These are phyloP conservation scores for Solanum tacnaense DNA, from an alignment of 257 asterid species.

Conservation along the genomic window DNA sequence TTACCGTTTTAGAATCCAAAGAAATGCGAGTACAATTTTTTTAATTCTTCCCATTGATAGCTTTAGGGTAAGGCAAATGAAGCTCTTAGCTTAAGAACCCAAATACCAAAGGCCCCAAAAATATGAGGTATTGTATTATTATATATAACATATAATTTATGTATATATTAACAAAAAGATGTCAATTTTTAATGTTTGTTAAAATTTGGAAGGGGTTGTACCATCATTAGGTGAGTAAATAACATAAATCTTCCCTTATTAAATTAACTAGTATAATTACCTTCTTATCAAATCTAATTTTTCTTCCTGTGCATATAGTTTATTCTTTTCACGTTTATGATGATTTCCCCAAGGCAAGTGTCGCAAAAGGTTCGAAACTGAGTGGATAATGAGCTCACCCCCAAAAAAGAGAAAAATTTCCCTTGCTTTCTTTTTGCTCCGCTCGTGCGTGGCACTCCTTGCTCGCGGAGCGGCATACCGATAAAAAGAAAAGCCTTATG, in stretches of 20 bases:
- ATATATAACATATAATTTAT: not conserved
- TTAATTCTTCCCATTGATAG: not conserved
- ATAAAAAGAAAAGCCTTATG: no score
- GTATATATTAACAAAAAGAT: not conserved
- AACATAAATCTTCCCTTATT: not conserved
- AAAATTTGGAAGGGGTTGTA: not conserved
- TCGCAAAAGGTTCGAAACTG: not conserved
- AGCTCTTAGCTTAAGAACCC: not conserved
- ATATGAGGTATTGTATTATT: not conserved
- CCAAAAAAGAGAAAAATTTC: no score
- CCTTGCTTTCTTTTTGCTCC: not conserved
- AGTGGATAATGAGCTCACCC: not conserved
- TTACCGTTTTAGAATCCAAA: not conserved
- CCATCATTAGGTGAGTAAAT: not conserved
- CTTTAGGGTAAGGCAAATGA: not conserved
- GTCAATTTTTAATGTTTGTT: not conserved
- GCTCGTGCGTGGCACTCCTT: not conserved
- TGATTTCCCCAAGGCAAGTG: not conserved
- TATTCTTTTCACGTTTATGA: not conserved
- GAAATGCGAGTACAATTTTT: not conserved
- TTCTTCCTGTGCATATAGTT: not conserved
- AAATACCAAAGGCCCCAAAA: not conserved
- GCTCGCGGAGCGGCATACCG: not conserved
- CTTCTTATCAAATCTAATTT: not conserved
- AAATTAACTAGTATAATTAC: not conserved